Evolutionary conservation across 768 basidiomycete species (phyloP), one percentile per base, ranked within the genome.

Genomic region (Lentinula boryana): DNA sequence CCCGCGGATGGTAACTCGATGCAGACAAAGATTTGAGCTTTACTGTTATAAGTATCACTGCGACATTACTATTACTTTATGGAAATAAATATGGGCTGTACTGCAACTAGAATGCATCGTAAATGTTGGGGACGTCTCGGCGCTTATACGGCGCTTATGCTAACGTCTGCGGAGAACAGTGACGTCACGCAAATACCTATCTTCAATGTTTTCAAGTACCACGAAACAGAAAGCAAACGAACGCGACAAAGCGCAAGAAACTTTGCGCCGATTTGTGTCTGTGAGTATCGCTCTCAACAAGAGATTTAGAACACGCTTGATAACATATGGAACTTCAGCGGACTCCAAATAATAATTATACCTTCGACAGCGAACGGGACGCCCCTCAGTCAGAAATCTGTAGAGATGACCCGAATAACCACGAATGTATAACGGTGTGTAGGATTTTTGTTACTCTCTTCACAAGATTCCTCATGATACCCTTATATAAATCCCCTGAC

Each of bases 281-380:
- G 83, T 80, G 56, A n/a, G 76, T 64, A 41, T 58, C 54, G 27
- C n/a, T 55, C 43, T 54, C 15, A 40, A 50, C 41, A 48, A 53
- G 35, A 12, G 16, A 15, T 49, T 5, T 49, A 3, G 5, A 16
- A 6, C 16, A 48, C 23, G 13, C 46, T 52, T 41, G 31, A 52
- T 43, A 12, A 12, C n/a, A 36, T 15, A 40, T 32, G 33, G 32
- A 31, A 55, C 27, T 32, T 16, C 67, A 85, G 84, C 74, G 75
- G 53, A 74, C 79, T 49, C 84, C 82, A 7, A 72, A 78, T 33
- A 74, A 79, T 52, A 67, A 70, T 38, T 88, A 88, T 70, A 81
- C 82, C 2, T 87, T 89, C 67, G 83, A 87, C 74, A 83, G 80
- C 65, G 81, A 84, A 63, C 77, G 81, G 43, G 81, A 76, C 62